phyloP scores from a whole-genome alignment of 2,329 filamentous ascomycete species.

The Neocatenulostroma microsporum region DNA sequence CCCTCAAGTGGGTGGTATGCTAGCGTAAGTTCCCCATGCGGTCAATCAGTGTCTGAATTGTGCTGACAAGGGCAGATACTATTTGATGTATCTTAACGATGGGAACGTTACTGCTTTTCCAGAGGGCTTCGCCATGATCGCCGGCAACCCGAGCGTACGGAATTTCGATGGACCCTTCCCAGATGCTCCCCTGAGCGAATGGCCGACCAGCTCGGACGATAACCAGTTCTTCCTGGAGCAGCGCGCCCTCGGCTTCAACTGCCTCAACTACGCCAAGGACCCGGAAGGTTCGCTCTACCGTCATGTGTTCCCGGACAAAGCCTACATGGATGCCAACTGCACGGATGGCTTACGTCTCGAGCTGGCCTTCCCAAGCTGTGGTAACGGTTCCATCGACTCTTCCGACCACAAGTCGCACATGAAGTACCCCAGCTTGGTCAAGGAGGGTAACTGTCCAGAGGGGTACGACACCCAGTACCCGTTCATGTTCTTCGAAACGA shows the following conservation, averaged over 20 bases:
- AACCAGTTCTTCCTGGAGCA: constrained; percentile 66
- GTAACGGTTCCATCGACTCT: constrained; percentile 61
- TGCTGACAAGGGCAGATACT: constrained; percentile 55
- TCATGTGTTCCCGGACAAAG: constrained; percentile 73
- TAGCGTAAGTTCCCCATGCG: constrained; percentile 53
- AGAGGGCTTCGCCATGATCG: constrained; percentile 69
- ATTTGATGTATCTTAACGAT: constrained; percentile 64
- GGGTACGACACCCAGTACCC: constrained; percentile 61
- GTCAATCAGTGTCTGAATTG: not conserved
- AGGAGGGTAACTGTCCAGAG: constrained; percentile 66
- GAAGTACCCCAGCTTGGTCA: constrained; percentile 69
- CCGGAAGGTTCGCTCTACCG: constrained; percentile 71
- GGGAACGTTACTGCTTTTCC: constrained; percentile 65
- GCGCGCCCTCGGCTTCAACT: constrained; percentile 90
- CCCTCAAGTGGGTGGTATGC: constrained; percentile 69
- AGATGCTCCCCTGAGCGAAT: constrained; percentile 61
- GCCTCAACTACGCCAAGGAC: constrained; percentile 64
- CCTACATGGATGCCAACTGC: constrained; percentile 72
- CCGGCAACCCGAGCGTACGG: constrained; percentile 61
- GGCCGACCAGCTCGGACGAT: constrained; percentile 57
- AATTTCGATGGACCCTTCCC: constrained; percentile 64
- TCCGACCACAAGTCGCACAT: constrained; percentile 57
- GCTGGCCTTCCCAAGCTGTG: constrained; percentile 83
- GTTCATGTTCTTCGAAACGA: constrained; percentile 76
- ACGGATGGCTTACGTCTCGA: constrained; percentile 73